Base-by-base conservation (phyloP, 495 filamentous ascomycete genomes). In the Penicillium manginii region DNA sequence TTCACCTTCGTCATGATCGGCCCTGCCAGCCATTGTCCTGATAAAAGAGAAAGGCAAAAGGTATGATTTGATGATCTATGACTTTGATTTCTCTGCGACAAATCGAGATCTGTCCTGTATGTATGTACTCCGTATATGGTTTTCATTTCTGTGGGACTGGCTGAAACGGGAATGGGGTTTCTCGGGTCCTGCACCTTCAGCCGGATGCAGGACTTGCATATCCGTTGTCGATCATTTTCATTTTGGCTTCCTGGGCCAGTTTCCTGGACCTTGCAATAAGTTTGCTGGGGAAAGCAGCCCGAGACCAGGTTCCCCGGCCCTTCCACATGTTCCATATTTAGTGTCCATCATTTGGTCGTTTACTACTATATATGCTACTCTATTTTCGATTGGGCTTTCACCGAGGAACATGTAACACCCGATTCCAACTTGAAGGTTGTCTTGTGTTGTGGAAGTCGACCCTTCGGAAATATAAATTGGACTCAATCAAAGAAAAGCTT, bases 201-300 rank as follows among this genome's bases (percentile, higher is more conserved):
- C 59, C 64, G 64, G 65, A 68, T 58, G 64, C 57, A 57, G 50
- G 55, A 68, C 55, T 35, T 60, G 59, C 64, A 63, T 60, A 63
- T 65, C 67, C 67, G 64, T 18, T 35, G 53, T 32, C 55, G 60
- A 69, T 66, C 54, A 52, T 39, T 60, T 55, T 48, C 48, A 42
- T 17, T 45, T 45, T 45, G 42, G 11, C 42, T 45, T 29, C 18
- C 12, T n/a, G 35, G 15, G 21, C 32, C 18, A 49, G 43, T 21
- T 15, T 51, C 55, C 51, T 57, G 52, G 51, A 39, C 17, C 33
- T 47, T 52, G 23, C 21, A 52, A 18, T 52, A n/a, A 9, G 18
- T 12, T 23, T 53, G 21, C 42, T 45, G 42, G 42, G 42, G 9
- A 45, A 45, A 45, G 8, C 18, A 45, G 42, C 15, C 42, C 17